Base-by-base conservation (phyloP, 2,329 filamentous ascomycete genomes). In the Stagonosporopsis cucurbitacearum region DNA sequence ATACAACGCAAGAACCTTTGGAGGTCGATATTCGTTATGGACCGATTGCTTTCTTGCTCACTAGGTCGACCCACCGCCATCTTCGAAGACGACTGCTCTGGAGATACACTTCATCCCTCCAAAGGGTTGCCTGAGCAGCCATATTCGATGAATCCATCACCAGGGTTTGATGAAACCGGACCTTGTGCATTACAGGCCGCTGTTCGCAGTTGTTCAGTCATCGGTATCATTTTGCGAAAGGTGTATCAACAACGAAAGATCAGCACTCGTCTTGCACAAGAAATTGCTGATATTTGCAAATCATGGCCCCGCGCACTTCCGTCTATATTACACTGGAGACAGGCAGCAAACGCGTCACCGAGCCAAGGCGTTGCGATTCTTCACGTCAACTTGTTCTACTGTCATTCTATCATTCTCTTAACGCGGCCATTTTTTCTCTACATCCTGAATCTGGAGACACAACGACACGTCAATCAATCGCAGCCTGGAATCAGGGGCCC, bases 391-490 rank as follows among this genome's bases (percentile, higher is more conserved):
- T 75, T 89, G 22, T 76, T 88, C 32, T 84, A 88, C 54, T 84
- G 81, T 51, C 86, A 89, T 66, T 84, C 85, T 0, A 81, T 88
- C 37, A 81, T 89, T 23, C 77, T 89, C 0, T 78, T 89, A 1
- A 87, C 84, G 1, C 79, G 87, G 25, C 86, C 87, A 0, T 88
- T 89, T 67, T 86, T 88, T 54, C 73, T 88, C 13, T 84, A 82
- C 54, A 78, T 86, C 12, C 77, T 87, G 36, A 84, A 79, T 48
- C 69, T 73, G 13, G 73, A 78, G 45, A 72, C 75, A 3, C 77
- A 78, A 58, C 69, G 72, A 13, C 69, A 73, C 33, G 61, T 65
- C 30, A 69, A 63, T 26, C 68, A 73, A 50, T 52, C 54, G 3
- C 52, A 60, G 17, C 64, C 65, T 8, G 65, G 66, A 17, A 47